phyloP scores from a whole-genome alignment of 2,329 filamentous ascomycete genomes.

The Sordariomycetes sp. region DNA sequence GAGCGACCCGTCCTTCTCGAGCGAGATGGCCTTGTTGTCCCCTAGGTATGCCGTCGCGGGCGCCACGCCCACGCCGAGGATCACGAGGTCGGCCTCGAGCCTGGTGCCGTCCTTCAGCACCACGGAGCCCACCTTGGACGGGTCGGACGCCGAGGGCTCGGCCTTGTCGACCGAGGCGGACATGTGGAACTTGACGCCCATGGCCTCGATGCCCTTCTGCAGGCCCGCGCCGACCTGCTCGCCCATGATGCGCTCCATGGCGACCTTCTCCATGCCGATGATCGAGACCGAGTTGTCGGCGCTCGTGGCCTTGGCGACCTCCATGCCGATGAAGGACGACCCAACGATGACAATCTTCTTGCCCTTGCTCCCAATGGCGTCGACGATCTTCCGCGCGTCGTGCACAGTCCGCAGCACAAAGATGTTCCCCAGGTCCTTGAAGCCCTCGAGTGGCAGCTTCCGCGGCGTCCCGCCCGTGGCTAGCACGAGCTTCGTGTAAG shows the following conservation, averaged over 20 bases:
- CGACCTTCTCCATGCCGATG: slow-evolving; percentile 77
- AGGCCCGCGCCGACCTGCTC: slow-evolving; percentile 71
- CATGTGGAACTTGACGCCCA: slow-evolving; percentile 83
- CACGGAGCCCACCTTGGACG: slow-evolving; percentile 68
- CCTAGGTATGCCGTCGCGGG: slow-evolving; percentile 78
- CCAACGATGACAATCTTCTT: slow-evolving; percentile 93
- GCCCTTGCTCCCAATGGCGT: slow-evolving; percentile 67
- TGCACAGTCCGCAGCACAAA: slow-evolving; percentile 73
- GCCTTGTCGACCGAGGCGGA: slow-evolving; percentile 74
- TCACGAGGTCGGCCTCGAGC: slow-evolving; percentile 78
- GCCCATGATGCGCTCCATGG: slow-evolving; percentile 80
- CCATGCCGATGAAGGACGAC: slow-evolving; percentile 96
- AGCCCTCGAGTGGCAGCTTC: slow-evolving; percentile 67
- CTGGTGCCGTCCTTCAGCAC: slow-evolving; percentile 76
- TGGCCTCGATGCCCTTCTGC: slow-evolving; percentile 68
- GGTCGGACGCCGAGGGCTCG: slow-evolving; percentile 54
- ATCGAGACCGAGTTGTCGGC: slow-evolving; percentile 78
- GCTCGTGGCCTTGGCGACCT: slow-evolving; percentile 75
- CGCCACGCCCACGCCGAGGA: slow-evolving; percentile 80
- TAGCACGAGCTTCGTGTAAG: slow-evolving; percentile 82
- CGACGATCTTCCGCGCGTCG: slow-evolving; percentile 67
- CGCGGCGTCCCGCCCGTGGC: slow-evolving; percentile 76
- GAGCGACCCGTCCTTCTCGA: slow-evolving; percentile 80
- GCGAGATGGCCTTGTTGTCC: slow-evolving; percentile 55
- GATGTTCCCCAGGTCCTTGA: slow-evolving; percentile 79